Base-by-base conservation (phyloP, 2,329 filamentous ascomycete species). In the Fusarium sp. region DNA sequence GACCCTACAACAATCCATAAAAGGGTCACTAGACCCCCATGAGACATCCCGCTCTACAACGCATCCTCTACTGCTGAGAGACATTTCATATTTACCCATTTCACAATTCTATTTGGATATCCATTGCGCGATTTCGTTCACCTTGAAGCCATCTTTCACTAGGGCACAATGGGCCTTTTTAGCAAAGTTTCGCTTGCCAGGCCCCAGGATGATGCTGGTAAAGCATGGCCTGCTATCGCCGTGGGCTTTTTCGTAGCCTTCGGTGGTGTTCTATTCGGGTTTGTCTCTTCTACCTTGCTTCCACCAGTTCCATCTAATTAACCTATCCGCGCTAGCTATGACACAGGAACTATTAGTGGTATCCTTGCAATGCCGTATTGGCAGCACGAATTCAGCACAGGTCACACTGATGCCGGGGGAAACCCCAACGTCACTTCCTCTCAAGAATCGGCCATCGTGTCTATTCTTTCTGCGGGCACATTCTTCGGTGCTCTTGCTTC, bases 381-480 rank as follows among this genome's bases (percentile, higher is more conserved):
- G 83, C 78, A 82, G 60, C 75, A 76, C 2, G 64, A 66, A 18
- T 75, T 75, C 58, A 71, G 64, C 52, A 76, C 73, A n/a, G 72
- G 72, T 18, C 74, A 72, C 48, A 43, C 65, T 23, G 72, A 75
- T 16, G 40, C 65, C 13, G 53, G 72, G 9, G 67, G 65, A n/a
- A 60, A 70, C 36, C 66, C 62, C 11, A 73, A 71, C 59, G 66
- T 90, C 28, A 84, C 83, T 1, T 82, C 90, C 1, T 81, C 84
- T 0, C 84, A 89, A 68, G 83, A 88, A 44, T 91, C 91, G 0
- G 83, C 89, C 37, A 89, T 92, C 62, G 91, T 92, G 30, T 93
- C 91, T 7, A 93, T 94, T 70, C 85, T 94, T 15, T 93, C 91
- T 1, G 90, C 90, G 31, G 92, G 92, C 60, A 94, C 92, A 30